Evolutionary conservation across 495 filamentous ascomycete species (phyloP), one percentile per base, ranked within the genome.

Genomic region (Xylaria castorea): DNA sequence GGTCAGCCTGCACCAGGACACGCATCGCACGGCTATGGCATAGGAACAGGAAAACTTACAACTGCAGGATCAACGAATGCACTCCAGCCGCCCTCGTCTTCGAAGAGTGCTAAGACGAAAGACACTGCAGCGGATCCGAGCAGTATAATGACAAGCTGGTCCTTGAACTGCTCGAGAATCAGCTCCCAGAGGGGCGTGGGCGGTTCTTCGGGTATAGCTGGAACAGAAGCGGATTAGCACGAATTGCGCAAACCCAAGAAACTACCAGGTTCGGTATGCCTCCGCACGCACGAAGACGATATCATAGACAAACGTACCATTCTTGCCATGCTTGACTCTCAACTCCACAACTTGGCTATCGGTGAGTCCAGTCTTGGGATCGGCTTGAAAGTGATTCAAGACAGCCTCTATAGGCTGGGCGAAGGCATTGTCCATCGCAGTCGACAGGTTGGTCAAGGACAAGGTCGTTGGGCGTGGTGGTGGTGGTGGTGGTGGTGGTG

Each of bases 31-130:
- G 1, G 12, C 27, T 20, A 16, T 38, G 25, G 63, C 40, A 67
- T 20, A 36, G 42, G 48, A 46, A 32, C 25, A 44, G 70, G 22
- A 8, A 60, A 64, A 83, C 93, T 76, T 89, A 97, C 93, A 81
- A 99, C 97, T 73, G 87, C 91, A 42, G 97, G 97, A 83, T 99
- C 97, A 70, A 99, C 96, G 81, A 98, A 99, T n/a, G 95, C 97
- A 74, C 95, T 94, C 94, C 94, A 97, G 69, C 92, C 96, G 68
- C 94, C 93, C 61, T 91, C 92, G 61, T 95, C 93, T 81, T 98
- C 97, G 74, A 98, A 96, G 16, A 99, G 87, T 58, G 97, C 97
- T 64, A 99, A 84, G 27, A 96, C 89, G 75, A 99, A 98, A 3
- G 97, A 98, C 55, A 99, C 89, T n/a, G 89, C 93, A 6, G 97